Base-by-base conservation (phyloP, 2,329 filamentous ascomycete species). In the Geosmithia putterillii region DNA sequence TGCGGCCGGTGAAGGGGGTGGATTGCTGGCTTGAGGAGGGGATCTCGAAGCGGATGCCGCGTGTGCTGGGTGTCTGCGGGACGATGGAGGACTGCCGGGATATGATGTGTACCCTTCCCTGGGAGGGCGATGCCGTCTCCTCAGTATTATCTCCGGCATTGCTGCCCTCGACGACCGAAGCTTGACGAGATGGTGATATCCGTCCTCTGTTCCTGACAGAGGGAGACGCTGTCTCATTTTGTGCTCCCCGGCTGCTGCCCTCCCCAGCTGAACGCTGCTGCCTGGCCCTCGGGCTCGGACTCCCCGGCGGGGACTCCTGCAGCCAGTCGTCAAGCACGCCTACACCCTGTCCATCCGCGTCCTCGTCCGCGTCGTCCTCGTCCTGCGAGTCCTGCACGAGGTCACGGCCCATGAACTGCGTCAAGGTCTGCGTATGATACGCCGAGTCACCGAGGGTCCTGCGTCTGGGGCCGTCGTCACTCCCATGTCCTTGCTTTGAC, bases 401-500 rank as follows among this genome's bases (percentile, higher is more conserved):
- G 9, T 53, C 50, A 6, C 50, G 51, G 2, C 53, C 53, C 12
- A 63, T 47, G 21, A 66, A 57, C 43, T 67, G 64, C 14, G 65
- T 67, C 44, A 67, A 48, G 3, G 65, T 67, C 45, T 67, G 65
- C 14, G 64, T 67, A 38, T 65, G 60, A 32, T 61, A 63, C 8
- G 36, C 48, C 10, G 42, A 35, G 23, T 62, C 61, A n/a, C 57
- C 59, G 22, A 51, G 47, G 2, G 61, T 62, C 49, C 48, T 63
- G 18, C 57, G 52, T 42, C 57, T 37, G 14, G 34, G 18, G 15
- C 10, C 34, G 15, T 12, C 28, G 10, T 32, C 28, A 12, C 28
- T 25, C 23, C 10, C 10, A 10, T 12, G 9, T 39, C 19, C 17
- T n/a, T n/a, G 18, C 42, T 42, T 22, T 42, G 18, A 23, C 19